Conservation (phyloP, 108 stramenopile genomes). For the Cyclostephanos tholiformis region DNA sequence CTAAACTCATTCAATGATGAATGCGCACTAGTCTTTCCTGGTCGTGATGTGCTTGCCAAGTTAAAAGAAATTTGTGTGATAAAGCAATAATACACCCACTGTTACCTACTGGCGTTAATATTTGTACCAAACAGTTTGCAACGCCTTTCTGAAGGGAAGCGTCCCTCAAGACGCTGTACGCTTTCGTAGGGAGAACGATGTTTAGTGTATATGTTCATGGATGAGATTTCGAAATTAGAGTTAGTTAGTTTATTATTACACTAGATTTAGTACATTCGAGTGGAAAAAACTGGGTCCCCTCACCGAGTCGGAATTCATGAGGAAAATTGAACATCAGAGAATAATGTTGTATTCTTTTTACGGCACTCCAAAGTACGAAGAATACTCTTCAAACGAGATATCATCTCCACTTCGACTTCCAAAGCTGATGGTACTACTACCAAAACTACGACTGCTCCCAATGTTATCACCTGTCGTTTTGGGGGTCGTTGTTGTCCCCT, state of each 20-base stretch:
- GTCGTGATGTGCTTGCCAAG: neutral
- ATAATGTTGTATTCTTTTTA: neutral
- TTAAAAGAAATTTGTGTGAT: neutral
- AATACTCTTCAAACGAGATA: constrained; percentile 8
- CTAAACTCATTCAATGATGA: neutral
- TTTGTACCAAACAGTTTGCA: neutral
- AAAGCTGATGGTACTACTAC: neutral
- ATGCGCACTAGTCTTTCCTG: neutral
- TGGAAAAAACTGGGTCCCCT: too few relatives aligned
- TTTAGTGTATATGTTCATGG: too few relatives aligned
- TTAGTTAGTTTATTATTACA: too few relatives aligned
- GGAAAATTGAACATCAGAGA: neutral
- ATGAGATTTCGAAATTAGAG: too few relatives aligned
- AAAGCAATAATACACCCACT: neutral
- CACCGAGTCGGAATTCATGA: too few relatives aligned
- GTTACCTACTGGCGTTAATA: neutral
- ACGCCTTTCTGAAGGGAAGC: too few relatives aligned
- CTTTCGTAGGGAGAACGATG: too few relatives aligned
- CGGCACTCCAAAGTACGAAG: constrained; percentile 2
- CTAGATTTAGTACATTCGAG: too few relatives aligned
- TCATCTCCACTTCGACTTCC: neutral
- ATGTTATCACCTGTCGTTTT: neutral
- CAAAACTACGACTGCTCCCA: neutral
- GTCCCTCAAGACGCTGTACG: too few relatives aligned
- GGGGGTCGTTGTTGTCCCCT: neutral